Evolutionary conservation across 192 early-diverging fungal species (phyloP), one percentile per base, ranked within the genome.

Genomic region (Spizellomyces sp.): DNA sequence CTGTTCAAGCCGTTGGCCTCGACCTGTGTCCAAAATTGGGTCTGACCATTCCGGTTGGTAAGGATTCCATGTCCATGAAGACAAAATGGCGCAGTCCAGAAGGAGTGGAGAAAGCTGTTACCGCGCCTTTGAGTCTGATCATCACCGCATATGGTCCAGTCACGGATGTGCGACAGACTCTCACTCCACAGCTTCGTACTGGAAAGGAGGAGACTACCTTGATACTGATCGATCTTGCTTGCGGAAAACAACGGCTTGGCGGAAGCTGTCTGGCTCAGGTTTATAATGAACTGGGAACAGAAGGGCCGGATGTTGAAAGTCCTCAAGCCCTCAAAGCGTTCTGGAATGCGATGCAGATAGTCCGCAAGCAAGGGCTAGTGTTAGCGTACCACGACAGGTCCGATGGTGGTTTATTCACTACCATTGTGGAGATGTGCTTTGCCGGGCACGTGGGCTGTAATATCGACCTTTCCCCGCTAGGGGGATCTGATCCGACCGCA

Each of bases 11-110:
- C 43, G 87, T 99, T 64, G 95, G 96, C 48, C 76, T 96, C 77
- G 94, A 94, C 54, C 79, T 99, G 61, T 98, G 98, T 81, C 95
- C 94, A 52, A 84, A 86, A 54, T 84, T 99, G 48, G 95, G 96
- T 21, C 84, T 99, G 70, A 90, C 92, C 54, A 93, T 99, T 65
- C 98, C 98, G 6, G 98, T 99, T 17, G 98, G 98, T 64, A 99
- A 99, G 86, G 98, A 99, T 83, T 98, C 96, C 8, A 96, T 98
- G 96, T 95, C 93, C 48, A 99, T 99, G 98, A 95, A 96, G 84
- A 92, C 95, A 82, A 90, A 90, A 71, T 98, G 95, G 95, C 72
- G 58, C 45, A 73, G 78, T 7, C 69, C 71, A n/a, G 70, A 65
- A 14, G 70, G 70, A 52, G 77, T 68, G 6, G 69, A 81, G 47